Percentiles rank a stretch among this genome's conserved stretches.
These are phyloP conservation scores for Melastoma candidum DNA, from an alignment of 441 rosid genomes.

Conservation along the genomic window DNA sequence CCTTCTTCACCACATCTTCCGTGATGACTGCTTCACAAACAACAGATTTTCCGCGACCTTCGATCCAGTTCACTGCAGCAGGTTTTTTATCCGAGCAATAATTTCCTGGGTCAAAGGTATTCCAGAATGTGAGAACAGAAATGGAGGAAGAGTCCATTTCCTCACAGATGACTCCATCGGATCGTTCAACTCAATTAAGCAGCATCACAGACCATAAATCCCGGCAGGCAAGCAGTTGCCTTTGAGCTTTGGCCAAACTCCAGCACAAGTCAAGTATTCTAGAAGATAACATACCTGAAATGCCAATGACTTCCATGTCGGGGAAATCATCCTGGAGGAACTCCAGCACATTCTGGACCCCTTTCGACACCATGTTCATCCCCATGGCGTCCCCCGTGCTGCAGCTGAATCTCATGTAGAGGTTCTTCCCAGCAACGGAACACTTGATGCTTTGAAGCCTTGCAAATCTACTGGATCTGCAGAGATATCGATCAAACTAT, in stretches of 20 bases:
- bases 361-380: slow-evolving; percentile 22
- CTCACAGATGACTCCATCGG: too few species aligned
- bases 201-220: too few species aligned
- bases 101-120: slow-evolving; percentile 7
- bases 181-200: too few species aligned
- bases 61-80: slow-evolving; percentile 21
- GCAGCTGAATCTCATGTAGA: slow-evolving; percentile 16
- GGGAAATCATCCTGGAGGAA: slow-evolving; percentile 16
- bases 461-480: slow-evolving; percentile 19
- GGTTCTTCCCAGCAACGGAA: slow-evolving; percentile 18
- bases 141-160: background rate
- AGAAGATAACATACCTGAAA: slow-evolving; percentile 9
- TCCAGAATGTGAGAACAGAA: background rate
- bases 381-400: slow-evolving; percentile 23
- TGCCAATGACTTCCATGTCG: slow-evolving; percentile 20
- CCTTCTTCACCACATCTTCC: slow-evolving; percentile 20
- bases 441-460: slow-evolving; percentile 18
- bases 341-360: slow-evolving; percentile 19
- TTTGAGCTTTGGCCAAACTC: background rate
- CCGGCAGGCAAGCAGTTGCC: background rate
- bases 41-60: slow-evolving; percentile 20
- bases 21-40: slow-evolving; percentile 18
- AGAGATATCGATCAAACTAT: background rate
- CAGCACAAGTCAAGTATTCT: background rate
- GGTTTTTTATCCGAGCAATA: slow-evolving; percentile 20